These are phyloP conservation scores for Penicillium sp. DNA, from an alignment of 2,329 filamentous ascomycete genomes.

Conservation along the genomic window DNA sequence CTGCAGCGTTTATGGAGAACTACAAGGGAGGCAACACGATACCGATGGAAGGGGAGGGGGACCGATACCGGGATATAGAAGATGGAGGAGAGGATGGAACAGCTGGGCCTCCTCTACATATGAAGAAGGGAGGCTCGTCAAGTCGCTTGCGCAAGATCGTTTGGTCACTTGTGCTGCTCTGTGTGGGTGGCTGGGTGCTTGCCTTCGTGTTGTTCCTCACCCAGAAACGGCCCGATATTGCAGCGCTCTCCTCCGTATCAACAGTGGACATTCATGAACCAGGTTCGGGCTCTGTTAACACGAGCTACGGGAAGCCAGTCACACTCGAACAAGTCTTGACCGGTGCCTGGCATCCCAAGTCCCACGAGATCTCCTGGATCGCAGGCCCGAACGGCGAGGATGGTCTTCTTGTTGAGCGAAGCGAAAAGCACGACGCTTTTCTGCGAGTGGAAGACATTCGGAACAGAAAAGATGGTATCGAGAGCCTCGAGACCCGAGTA, in stretches of 20 bases:
- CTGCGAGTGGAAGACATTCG: slow-evolving; percentile 85
- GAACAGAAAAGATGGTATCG: slow-evolving; percentile 48
- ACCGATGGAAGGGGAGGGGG: slow-evolving; percentile 8
- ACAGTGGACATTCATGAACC: slow-evolving; percentile 29
- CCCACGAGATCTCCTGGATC: slow-evolving; percentile 49
- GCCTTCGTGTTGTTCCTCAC: slow-evolving; percentile 46
- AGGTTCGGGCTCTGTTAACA: slow-evolving; percentile 31
- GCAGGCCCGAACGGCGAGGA: slow-evolving; percentile 58
- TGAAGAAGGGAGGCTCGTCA: slow-evolving; percentile 26
- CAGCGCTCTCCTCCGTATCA: slow-evolving; percentile 26
- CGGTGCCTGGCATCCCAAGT: slow-evolving; percentile 39
- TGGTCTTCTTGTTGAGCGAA: slow-evolving; percentile 75
- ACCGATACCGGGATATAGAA: slow-evolving; percentile 39
- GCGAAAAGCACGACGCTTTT: slow-evolving; percentile 63
- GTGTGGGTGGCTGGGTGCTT: slow-evolving; percentile 47
- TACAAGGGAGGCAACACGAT: slow-evolving; percentile 20
- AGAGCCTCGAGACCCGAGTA: slow-evolving; percentile 57
- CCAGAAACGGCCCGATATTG: slow-evolving; percentile 34
- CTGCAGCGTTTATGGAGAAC: slow-evolving; percentile 30
- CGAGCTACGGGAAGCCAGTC: slow-evolving; percentile 42
- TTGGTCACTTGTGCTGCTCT: slow-evolving; percentile 44
- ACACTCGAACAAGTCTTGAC: slow-evolving; percentile 44
- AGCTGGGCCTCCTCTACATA: slow-evolving; percentile 28
- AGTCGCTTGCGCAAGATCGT: slow-evolving; percentile 39
- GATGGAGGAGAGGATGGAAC: slow-evolving; percentile 28